These are phyloP conservation scores for Paraconiothyrium brasiliense DNA, from an alignment of 2,329 filamentous ascomycete genomes.

Conservation along the genomic window DNA sequence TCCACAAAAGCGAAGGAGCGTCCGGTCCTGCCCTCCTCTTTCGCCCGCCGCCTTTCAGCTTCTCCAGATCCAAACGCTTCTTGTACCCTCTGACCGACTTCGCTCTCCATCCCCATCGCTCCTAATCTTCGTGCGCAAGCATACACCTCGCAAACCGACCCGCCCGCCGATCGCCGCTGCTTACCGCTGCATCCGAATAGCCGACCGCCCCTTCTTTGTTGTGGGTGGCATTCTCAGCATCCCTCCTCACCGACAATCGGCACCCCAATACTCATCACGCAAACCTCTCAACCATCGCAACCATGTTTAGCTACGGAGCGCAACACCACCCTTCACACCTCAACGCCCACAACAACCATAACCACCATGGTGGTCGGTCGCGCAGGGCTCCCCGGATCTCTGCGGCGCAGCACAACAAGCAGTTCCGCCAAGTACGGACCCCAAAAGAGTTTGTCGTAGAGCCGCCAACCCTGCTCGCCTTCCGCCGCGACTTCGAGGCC, in stretches of 20 bases:
- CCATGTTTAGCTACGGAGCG: slow-evolving; percentile 58
- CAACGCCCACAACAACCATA: slow-evolving; percentile 72
- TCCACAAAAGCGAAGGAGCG: slow-evolving; percentile 13
- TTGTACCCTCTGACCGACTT: slow-evolving; percentile 3
- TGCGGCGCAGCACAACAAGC: slow-evolving; percentile 85
- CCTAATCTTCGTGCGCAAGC: slow-evolving; percentile 8
- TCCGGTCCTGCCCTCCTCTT: slow-evolving; percentile 4
- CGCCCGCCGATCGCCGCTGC: slow-evolving; percentile 11
- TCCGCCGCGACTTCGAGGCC: slow-evolving; percentile 88
- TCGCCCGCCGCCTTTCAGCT: slow-evolving; percentile 11
- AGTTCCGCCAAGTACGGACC: slow-evolving; percentile 84
- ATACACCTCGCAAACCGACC: background rate
- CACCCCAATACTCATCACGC: slow-evolving; percentile 27
- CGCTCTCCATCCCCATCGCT: background rate
- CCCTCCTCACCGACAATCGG: slow-evolving; percentile 16
- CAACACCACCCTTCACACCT: slow-evolving; percentile 58
- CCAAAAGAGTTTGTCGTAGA: slow-evolving; percentile 84
- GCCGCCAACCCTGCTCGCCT: slow-evolving; percentile 76
- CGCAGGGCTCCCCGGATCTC: slow-evolving; percentile 83
- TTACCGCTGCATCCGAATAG: slow-evolving; percentile 20
- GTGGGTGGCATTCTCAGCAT: slow-evolving; percentile 25
- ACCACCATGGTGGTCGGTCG: slow-evolving; percentile 84
- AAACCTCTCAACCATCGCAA: slow-evolving; percentile 48
- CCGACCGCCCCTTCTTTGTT: slow-evolving; percentile 33
- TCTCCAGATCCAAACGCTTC: background rate